Evolutionary conservation across 1,284 basidiomycete species (phyloP).

Genomic region (Neolentinus lepideus): DNA sequence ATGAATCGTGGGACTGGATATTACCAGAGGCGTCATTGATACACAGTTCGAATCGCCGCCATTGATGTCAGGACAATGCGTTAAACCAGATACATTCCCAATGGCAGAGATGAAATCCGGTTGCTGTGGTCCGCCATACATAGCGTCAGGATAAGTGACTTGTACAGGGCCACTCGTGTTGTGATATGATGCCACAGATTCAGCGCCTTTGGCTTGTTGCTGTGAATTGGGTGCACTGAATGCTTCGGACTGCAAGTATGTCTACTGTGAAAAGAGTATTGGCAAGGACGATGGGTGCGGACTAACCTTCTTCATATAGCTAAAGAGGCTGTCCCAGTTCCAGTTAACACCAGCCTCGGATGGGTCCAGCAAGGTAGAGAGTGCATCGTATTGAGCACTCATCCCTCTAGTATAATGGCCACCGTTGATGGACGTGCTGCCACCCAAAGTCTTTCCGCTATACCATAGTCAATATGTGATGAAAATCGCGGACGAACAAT

Average conservation of each 20-base stretch:
- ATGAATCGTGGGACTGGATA: constrained; percentile 7
- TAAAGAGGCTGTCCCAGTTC: neutral
- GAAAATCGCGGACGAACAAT: neutral
- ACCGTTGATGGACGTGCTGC: constrained; percentile 54
- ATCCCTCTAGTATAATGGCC: constrained; percentile 49
- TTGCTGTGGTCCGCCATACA: constrained; percentile 54
- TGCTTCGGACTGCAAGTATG: constrained; percentile 33
- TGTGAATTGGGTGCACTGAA: constrained; percentile 47
- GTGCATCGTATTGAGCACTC: constrained; percentile 37
- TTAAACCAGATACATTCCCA: constrained; percentile 38
- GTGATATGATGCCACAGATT: constrained; percentile 38
- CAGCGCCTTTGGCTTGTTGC: constrained; percentile 41
- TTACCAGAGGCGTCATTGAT: constrained; percentile 40
- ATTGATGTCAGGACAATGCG: constrained; percentile 40
- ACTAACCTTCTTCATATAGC: neutral
- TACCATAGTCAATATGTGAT: neutral
- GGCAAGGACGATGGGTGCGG: constrained; percentile 36
- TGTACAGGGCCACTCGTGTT: constrained; percentile 48
- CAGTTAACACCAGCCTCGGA: neutral
- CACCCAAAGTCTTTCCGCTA: constrained; percentile 54
- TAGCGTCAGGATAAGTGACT: constrained; percentile 38
- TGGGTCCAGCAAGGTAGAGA: neutral
- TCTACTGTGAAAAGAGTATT: constrained; percentile 33
- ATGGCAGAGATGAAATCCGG: constrained; percentile 41
- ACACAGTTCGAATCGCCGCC: constrained; percentile 53